Conservation (phyloP, 495 filamentous ascomycete species). For the Sordaria brevicollis region DNA sequence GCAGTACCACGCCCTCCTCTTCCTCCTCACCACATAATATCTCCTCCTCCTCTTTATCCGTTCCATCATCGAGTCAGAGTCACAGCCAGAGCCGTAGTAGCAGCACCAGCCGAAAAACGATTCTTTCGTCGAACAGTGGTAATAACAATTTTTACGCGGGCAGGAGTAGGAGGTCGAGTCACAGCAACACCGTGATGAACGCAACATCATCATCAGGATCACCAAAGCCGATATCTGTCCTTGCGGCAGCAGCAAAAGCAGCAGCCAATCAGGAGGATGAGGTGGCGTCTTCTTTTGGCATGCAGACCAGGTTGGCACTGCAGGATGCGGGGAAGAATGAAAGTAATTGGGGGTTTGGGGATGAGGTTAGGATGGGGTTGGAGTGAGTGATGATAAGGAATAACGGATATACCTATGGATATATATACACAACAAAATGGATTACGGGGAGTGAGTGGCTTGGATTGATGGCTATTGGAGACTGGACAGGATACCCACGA, state of each 20-base stretch:
- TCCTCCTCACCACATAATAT: too few relatives aligned
- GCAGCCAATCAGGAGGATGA: constrained; percentile 18
- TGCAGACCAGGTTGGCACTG: constrained; percentile 16
- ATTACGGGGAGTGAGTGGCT: neutral
- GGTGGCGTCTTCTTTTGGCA: constrained; percentile 13
- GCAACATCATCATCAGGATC: neutral
- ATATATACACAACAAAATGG: neutral
- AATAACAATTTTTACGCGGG: neutral
- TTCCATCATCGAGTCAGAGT: neutral
- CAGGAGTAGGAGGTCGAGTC: constrained; percentile 14
- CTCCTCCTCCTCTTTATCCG: neutral
- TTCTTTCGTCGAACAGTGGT: neutral
- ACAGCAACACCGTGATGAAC: neutral
- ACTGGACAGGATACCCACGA: neutral
- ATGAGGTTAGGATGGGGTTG: constrained; percentile 30
- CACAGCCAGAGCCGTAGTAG: neutral
- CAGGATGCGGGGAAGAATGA: constrained; percentile 20
- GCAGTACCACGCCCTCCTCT: neutral
- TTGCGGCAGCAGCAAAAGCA: neutral
- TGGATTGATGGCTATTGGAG: neutral
- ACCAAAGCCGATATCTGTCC: neutral
- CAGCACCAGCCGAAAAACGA: neutral
- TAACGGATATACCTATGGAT: neutral
- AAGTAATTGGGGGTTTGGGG: constrained; percentile 25
- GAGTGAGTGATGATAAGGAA: constrained; percentile 9